phyloP scores from a whole-genome alignment of 108 stramenopile genomes.

The Chaetoceros muelleri region DNA sequence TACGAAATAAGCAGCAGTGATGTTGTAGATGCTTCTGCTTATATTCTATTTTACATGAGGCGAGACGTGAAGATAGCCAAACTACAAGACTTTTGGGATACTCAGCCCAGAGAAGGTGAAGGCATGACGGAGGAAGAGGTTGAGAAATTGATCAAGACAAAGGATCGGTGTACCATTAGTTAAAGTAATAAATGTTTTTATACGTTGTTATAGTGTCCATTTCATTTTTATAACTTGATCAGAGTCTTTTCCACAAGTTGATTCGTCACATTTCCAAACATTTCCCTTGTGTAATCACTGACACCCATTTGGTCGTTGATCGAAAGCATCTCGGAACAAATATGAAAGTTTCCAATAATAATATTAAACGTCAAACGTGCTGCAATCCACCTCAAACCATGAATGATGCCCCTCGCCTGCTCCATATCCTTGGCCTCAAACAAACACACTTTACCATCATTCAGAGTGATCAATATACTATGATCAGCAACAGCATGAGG shows the following conservation, averaged over 20 bases:
- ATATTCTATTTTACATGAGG: conserved; percentile 84
- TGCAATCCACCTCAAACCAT: conserved; percentile 38
- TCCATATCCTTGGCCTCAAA: conserved; percentile 28
- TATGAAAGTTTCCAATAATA: conserved; percentile 31
- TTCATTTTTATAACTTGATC: not conserved
- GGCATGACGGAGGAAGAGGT: conserved; percentile 79
- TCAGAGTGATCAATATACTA: conserved; percentile 18
- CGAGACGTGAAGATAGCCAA: conserved; percentile 66
- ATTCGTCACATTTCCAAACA: conserved; percentile 18
- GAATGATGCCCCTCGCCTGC: conserved; percentile 28
- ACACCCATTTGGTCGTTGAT: not conserved
- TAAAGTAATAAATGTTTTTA: conserved; percentile 12
- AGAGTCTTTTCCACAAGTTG: conserved; percentile 21
- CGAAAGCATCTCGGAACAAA: conserved; percentile 27
- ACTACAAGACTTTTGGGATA: conserved; percentile 81
- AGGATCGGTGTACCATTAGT: conserved; percentile 70
- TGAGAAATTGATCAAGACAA: conserved; percentile 59
- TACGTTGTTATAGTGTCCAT: too few relatives aligned
- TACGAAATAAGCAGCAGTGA: conserved; percentile 71
- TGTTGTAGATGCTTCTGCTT: conserved; percentile 82
- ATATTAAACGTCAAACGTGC: conserved; percentile 41
- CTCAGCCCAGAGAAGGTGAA: conserved; percentile 46
- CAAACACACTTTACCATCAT: conserved; percentile 9
- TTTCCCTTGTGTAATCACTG: not conserved
- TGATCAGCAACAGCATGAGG: conserved; percentile 30